Evolutionary conservation across 139 green algal genomes (phyloP).

Genomic region (Chlorella sorokiniana): DNA sequence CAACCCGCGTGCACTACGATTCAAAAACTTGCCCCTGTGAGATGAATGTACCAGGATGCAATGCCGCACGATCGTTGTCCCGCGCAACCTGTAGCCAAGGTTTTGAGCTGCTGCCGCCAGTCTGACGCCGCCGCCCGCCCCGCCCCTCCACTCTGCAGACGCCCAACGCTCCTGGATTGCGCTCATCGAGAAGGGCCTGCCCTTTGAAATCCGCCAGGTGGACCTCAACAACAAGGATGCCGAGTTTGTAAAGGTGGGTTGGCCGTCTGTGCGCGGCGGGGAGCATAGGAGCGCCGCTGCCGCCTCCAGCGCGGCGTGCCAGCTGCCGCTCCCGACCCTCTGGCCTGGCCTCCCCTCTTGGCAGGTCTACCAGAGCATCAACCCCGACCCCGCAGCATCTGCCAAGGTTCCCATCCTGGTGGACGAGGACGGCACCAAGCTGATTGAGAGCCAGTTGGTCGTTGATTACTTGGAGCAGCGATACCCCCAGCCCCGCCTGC

Average conservation of each 20-base stretch:
- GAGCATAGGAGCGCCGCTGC: neutral
- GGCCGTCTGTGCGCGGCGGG: too few relatives aligned
- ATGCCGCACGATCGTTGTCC: neutral
- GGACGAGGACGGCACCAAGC: neutral
- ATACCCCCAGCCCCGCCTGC: slow-evolving; percentile 7
- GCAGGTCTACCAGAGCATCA: neutral
- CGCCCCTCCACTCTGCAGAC: neutral
- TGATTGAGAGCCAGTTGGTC: slow-evolving; percentile 26
- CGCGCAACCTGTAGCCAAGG: too few relatives aligned
- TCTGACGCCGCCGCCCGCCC: too few relatives aligned
- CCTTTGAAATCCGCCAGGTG: slow-evolving; percentile 27
- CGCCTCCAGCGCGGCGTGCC: neutral
- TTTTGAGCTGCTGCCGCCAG: neutral
- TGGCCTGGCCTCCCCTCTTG: neutral
- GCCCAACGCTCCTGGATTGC: slow-evolving; percentile 30
- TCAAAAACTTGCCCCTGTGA: neutral
- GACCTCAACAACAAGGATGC: slow-evolving; percentile 33
- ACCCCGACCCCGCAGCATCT: slow-evolving; percentile 12
- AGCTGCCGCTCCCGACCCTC: neutral
- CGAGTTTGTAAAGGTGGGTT: too few relatives aligned
- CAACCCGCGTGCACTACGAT: neutral
- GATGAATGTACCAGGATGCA: neutral
- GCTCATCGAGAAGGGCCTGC: slow-evolving; percentile 33
- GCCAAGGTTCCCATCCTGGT: slow-evolving; percentile 36
- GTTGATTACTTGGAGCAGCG: slow-evolving; percentile 8